Evolutionary conservation across 2,329 filamentous ascomycete genomes (phyloP).

Genomic region (Calonectria henricotiae): DNA sequence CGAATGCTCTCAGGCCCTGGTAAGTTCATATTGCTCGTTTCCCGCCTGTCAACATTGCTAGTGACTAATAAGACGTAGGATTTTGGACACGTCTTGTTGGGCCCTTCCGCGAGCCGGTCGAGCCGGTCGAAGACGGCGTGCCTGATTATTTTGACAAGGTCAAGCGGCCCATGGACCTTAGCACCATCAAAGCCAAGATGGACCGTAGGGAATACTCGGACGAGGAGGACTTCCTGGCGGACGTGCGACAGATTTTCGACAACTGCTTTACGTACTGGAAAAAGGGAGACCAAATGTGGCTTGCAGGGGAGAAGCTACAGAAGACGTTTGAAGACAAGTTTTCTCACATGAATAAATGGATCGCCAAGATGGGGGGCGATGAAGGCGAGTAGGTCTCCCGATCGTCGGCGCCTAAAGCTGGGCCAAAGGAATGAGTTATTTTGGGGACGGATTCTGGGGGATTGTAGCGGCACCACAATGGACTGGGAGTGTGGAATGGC

Average conservation of each 20-base stretch:
- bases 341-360: constrained; percentile 73
- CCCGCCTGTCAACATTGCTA: not conserved
- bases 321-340: constrained; percentile 75
- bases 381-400: constrained; percentile 51
- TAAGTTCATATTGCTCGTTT: constrained; percentile 52
- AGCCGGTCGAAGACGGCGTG: constrained; percentile 71
- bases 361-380: constrained; percentile 67
- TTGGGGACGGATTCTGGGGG: not conserved
- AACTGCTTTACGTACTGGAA: constrained; percentile 79
- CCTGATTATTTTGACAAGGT: constrained; percentile 76
- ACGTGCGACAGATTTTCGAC: constrained; percentile 75
- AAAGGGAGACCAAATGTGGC: constrained; percentile 70
- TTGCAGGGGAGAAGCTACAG: constrained; percentile 72
- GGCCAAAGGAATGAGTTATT: not conserved
- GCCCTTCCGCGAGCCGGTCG: constrained; percentile 74
- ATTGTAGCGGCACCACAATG: constrained; percentile 3
- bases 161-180: constrained; percentile 75
- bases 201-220: constrained; percentile 67
- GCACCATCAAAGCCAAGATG: constrained; percentile 75
- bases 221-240: constrained; percentile 70
- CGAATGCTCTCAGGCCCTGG: constrained; percentile 76
- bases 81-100: constrained; percentile 79
- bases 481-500: not conserved
- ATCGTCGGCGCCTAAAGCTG: not conserved
- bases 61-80: constrained; percentile 59